Base-by-base conservation (phyloP, 495 filamentous ascomycete genomes). In the Aspergillus hancockii region DNA sequence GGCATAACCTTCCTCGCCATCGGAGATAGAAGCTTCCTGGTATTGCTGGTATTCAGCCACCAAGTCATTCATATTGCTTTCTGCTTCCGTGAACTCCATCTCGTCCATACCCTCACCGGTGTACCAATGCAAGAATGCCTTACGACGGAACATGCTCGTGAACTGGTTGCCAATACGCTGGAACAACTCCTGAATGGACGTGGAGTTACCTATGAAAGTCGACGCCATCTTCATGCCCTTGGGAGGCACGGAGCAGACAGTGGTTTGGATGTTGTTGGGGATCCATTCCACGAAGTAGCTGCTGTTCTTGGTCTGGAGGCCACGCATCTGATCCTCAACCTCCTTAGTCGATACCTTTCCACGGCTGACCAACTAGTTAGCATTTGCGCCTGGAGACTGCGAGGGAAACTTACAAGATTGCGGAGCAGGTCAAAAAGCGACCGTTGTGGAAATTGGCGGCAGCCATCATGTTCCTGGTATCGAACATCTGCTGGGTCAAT, bases 121-220 rank as follows among this genome's bases (percentile, higher is more conserved):
- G 81, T 99, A 99, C 94, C 94, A 99, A 87, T 98, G 94, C 89
- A 99, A 91, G 93, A 99, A 99, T 86, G 94, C 94, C 88, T 98
- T 99, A 78, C 94, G 92, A 79, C 93, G 84, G 89, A 98, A 99
- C 94, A 99, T 99, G 71, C 94, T 94, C 79, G 88, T 91, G 86
- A 99, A 99, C 81, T 99, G 94, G 72, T 98, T 93, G 73, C 94
- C 94, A 66, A 99, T 84, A 84, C 94, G 94, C 90, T 98, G 97
- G 92, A 99, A 99, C 57, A 99, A 88, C 85, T 98, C 95, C 85
- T 99, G 94, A 81, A 99, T 98, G 66, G 91, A 92, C 63, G 94
- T 99, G 61, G 92, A 97, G 88, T 99, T 99, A 71, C 94, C 94
- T 66, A 99, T 91, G 71, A 99, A 99, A 74, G 94, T 99, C 54